Evolutionary conservation across 2,329 filamentous ascomycete genomes (phyloP), one percentile per base, ranked within the genome.

Genomic region (Phoma sp.): DNA sequence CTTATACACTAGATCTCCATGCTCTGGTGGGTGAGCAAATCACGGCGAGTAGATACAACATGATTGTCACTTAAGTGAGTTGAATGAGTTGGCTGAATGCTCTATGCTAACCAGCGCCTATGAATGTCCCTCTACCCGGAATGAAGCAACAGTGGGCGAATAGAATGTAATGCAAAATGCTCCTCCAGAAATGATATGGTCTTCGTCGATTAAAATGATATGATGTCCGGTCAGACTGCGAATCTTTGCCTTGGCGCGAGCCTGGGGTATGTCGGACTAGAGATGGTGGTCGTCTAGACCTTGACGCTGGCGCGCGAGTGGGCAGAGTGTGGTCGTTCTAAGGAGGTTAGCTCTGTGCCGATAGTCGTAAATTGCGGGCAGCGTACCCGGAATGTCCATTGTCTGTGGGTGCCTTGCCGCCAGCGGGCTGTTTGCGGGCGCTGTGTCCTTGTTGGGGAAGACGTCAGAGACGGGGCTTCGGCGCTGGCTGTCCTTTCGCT

Each of bases 401-500:
- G 50, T 48, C 26, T 47, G 50, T 23, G 43, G 38, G 45, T 53
- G 51, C n/a, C 51, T 53, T 38, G 51, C 38, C 2, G 62, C 62
- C 51, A 64, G 60, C 29, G 67, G 66, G 57, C 61, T 72, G 52
- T 57, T 50, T 34, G 57, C 45, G 15, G 43, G 20, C 7, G 43
- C 62, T 32, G 64, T 67, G 54, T 66, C 76, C 34, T 71, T 65
- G 53, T 55, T 58, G 21, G 65, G 42, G 46, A 67, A 68, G 46
- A 56, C 46, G 39, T 56, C 60, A 42, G 66, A 32, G 54, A 68
- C 40, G 33, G 68, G 65, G 7, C 57, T 64, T 17, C 60, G 67
- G 33, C 63, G 66, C 60, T 71, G 69, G 60, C 56, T 66, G 62
- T 69, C 65, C 33, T 64, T 70, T 55, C 62, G 67, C 39, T 61